Evolutionary conservation across 768 basidiomycete species (phyloP).

Genomic region (Lactifluus piperatus): DNA sequence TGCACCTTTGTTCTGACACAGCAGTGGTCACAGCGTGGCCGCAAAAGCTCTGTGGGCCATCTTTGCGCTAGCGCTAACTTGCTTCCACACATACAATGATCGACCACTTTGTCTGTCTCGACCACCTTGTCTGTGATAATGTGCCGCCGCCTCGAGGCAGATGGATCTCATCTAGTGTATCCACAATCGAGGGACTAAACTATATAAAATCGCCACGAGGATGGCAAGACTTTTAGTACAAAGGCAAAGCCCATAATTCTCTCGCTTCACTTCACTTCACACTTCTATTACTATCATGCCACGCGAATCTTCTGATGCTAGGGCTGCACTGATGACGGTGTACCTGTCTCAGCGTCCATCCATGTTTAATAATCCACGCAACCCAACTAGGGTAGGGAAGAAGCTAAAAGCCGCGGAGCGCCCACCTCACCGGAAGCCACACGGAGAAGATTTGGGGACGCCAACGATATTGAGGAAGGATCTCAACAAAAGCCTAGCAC

Average conservation of each 20-base stretch:
- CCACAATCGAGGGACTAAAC: constrained; percentile 7
- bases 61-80: background rate
- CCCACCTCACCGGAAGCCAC: background rate
- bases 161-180: constrained; percentile 8
- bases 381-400: background rate
- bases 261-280: background rate
- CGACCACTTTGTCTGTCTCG: constrained; percentile 1
- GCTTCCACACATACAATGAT: constrained; percentile 1
- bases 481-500: background rate
- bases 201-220: constrained; percentile 7
- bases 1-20: background rate
- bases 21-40: background rate
- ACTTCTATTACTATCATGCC: constrained; percentile 17
- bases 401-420: constrained; percentile 14
- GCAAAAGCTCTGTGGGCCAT: background rate
- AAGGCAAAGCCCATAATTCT: background rate
- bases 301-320: constrained; percentile 29
- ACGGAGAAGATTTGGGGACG: constrained; percentile 4
- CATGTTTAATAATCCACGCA: background rate
- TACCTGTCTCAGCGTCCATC: constrained; percentile 24
- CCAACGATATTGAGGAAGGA: constrained; percentile 1
- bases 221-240: background rate
- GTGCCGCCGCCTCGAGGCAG: constrained; percentile 15
- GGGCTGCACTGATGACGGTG: constrained; percentile 27
- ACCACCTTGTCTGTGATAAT: constrained; percentile 13